Evolutionary conservation across 116 monocot species (phyloP), one percentile per base, ranked within the genome.

Genomic region (Zostera marina): DNA sequence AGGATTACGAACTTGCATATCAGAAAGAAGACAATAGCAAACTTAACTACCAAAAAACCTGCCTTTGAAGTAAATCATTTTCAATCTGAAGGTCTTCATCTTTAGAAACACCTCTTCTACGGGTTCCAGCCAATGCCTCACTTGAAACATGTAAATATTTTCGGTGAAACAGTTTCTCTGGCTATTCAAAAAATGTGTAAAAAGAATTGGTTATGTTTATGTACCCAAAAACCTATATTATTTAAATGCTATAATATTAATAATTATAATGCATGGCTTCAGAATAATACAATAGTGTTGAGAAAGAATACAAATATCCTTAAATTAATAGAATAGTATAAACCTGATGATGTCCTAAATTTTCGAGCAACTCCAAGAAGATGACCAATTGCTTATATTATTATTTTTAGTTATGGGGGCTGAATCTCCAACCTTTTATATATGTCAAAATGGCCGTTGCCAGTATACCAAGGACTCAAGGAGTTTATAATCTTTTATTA

Each of bases 91-190:
- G 62, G 66, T 96, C 96, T 67, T 84, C 73, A 58, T 22, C 52
- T 22, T 47, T 64, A n/a, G 82, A 69, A 72, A 63, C 53, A 61
- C 96, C 85, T 66, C 96, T 81, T 39, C 76, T 72, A 26, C 96
- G 82, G 11, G 96, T 96, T 25, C 85, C 96, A 40, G 96, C 96
- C 52, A 96, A 76, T 69, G 96, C 96, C 68, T 96, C 96, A 62
- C 89, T 96, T 53, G 77, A 72, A 57, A 96, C 72, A 45, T 66
- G 72, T 22, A 85, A 71, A 32, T 65, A 51, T 42, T 82, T 89
- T 56, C 85, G 73, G 52, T 84, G 96, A 89, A 96, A 96, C 80
- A 96, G 71, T 76, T 82, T 79, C 78, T 96, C 96, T 80, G 96
- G 96, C 96, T 96, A 80, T 84, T 79, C 73, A 69, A 49, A 76